These are phyloP conservation scores for Lipomyces mesembrius DNA, from an alignment of 805 yeast species.

Conservation along the genomic window DNA sequence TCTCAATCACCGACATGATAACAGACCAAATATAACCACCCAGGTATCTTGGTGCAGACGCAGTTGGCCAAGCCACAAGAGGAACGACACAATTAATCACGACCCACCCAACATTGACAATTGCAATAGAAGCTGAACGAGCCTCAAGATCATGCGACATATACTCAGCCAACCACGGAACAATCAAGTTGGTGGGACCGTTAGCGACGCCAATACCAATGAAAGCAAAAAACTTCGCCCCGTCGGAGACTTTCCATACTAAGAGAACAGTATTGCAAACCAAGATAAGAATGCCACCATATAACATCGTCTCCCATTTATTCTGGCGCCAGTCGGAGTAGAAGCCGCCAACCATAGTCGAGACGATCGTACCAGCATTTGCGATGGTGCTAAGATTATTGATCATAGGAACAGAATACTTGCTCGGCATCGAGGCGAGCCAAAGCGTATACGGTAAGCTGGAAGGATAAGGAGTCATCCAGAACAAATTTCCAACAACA, in stretches of 20 bases:
- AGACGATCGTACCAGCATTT: constrained; percentile 62
- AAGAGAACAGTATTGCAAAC: constrained; percentile 54
- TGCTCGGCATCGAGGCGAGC: constrained; percentile 16
- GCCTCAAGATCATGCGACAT: constrained; percentile 31
- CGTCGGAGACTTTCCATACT: constrained; percentile 59
- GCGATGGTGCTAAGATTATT: constrained; percentile 60
- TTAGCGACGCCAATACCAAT: constrained; percentile 30
- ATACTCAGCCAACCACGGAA: constrained; percentile 33
- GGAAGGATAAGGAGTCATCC: constrained; percentile 36
- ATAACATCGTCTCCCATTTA: constrained; percentile 22
- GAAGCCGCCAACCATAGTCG: constrained; percentile 37
- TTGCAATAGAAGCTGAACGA: constrained; percentile 29
- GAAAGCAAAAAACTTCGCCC: constrained; percentile 66
- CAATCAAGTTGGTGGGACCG: constrained; percentile 32
- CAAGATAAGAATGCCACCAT: constrained; percentile 29
- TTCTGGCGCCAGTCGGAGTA: constrained; percentile 52
- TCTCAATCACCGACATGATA: constrained; percentile 16
- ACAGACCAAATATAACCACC: constrained; percentile 30
- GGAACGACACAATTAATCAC: constrained; percentile 32
- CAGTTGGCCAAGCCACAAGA: constrained; percentile 30
- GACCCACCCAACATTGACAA: constrained; percentile 35
- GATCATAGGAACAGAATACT: constrained; percentile 20
- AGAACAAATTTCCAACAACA: constrained; percentile 27
- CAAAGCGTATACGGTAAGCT: constrained; percentile 24
- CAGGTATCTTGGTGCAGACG: constrained; percentile 15